Conservation (phyloP, 2,329 filamentous ascomycete species). For the Xylaria sp. region DNA sequence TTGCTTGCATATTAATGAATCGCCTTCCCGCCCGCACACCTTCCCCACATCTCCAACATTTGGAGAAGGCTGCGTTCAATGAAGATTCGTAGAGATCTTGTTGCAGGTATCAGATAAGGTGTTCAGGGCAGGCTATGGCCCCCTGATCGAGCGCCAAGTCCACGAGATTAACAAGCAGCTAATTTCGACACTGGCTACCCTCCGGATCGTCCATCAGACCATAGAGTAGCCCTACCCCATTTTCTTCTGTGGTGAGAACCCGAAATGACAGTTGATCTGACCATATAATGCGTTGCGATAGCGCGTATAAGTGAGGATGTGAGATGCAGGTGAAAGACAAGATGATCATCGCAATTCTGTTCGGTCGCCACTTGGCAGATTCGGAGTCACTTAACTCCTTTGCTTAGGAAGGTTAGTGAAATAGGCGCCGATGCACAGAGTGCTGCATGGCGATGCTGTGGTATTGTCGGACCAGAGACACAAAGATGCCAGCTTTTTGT, state of each 20-base stretch:
- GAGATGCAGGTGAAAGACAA: conserved; percentile 20
- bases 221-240: conserved; percentile 1
- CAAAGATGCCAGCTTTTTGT: neutral
- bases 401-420: conserved; percentile 14
- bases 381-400: conserved; percentile 30
- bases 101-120: conserved; percentile 25
- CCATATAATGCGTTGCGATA: conserved; percentile 7
- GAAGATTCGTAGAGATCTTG: conserved; percentile 12
- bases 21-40: conserved; percentile 15
- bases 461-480: conserved; percentile 4
- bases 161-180: conserved; percentile 5
- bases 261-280: conserved; percentile 17
- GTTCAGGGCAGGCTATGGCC: neutral
- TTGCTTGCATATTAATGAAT: conserved; percentile 30
- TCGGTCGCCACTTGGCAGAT: conserved; percentile 22
- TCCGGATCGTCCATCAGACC: neutral
- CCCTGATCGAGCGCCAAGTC: conserved; percentile 6
- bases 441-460: neutral
- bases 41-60: conserved; percentile 31
- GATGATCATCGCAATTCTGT: conserved; percentile 28
- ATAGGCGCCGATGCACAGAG: conserved; percentile 4
- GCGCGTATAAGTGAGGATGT: conserved; percentile 1
- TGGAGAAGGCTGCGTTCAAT: conserved; percentile 29
- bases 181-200: conserved; percentile 13
- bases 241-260: conserved; percentile 10